Evolutionary conservation across 805 yeast genomes (phyloP).

Genomic region (Metschnikowia shivogae): DNA sequence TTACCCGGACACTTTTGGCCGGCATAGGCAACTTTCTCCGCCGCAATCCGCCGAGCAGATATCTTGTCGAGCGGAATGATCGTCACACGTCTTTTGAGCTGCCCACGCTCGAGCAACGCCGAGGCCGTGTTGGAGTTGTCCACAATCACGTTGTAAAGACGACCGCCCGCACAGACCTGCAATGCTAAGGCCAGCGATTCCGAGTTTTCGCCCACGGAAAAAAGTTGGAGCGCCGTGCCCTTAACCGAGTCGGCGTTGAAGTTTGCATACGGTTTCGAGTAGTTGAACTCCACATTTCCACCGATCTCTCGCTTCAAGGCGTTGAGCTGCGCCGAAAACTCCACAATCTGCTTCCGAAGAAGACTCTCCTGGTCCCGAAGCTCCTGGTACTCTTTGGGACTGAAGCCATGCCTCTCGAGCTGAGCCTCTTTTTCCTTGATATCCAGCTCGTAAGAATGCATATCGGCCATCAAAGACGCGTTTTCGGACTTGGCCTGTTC

Average conservation of each 20-base stretch:
- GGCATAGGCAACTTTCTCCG: slow-evolving; percentile 56
- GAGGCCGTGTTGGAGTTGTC: slow-evolving; percentile 86
- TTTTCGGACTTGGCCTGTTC: slow-evolving; percentile 50
- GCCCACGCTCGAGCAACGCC: slow-evolving; percentile 72
- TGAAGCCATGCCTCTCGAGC: slow-evolving; percentile 53
- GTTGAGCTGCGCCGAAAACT: slow-evolving; percentile 47
- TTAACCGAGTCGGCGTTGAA: slow-evolving; percentile 64
- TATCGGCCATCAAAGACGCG: slow-evolving; percentile 36
- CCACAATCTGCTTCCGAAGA: slow-evolving; percentile 17
- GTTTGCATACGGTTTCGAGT: slow-evolving; percentile 56
- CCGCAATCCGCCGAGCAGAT: slow-evolving; percentile 51
- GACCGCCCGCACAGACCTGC: slow-evolving; percentile 92
- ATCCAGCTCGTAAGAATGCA: slow-evolving; percentile 39
- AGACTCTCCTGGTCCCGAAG: slow-evolving; percentile 44
- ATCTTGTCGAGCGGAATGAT: slow-evolving; percentile 90
- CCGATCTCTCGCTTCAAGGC: slow-evolving; percentile 59
- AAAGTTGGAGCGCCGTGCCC: slow-evolving; percentile 88
- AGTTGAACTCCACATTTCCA: slow-evolving; percentile 65
- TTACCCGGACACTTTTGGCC: slow-evolving; percentile 74
- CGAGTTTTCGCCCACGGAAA: slow-evolving; percentile 55
- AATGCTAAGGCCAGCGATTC: slow-evolving; percentile 70
- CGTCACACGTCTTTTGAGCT: slow-evolving; percentile 76
- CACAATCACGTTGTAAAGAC: slow-evolving; percentile 85
- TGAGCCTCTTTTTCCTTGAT: slow-evolving; percentile 37
- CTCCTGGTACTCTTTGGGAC: slow-evolving; percentile 41